phyloP scores from a whole-genome alignment of 2,329 filamentous ascomycete genomes.

The Lecanosticta acicola region DNA sequence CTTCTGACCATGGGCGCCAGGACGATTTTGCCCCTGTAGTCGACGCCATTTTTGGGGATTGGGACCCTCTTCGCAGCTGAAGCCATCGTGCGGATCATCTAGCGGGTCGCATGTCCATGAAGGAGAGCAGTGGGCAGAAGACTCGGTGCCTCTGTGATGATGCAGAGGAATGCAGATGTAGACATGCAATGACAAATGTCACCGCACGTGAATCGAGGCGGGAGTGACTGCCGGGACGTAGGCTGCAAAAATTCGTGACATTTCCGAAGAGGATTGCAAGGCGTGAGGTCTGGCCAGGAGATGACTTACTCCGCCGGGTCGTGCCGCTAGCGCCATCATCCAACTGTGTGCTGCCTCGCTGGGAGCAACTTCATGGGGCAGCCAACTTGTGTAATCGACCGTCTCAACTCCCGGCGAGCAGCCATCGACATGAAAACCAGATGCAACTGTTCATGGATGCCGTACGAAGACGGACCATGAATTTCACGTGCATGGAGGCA shows the following conservation, averaged over 20 bases:
- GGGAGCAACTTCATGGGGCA: no score
- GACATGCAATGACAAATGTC: no score
- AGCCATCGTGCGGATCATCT: conserved; percentile 30
- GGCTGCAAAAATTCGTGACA: no score
- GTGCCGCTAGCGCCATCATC: no score
- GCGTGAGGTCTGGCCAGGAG: no score
- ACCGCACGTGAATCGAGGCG: no score
- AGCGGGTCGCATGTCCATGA: conserved; percentile 22
- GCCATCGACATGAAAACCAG: conserved; percentile 7
- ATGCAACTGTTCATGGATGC: conserved; percentile 10
- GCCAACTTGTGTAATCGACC: no score
- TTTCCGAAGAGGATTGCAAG: no score
- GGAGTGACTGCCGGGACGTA: no score
- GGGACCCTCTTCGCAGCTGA: conserved; percentile 57
- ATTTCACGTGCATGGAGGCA: background rate
- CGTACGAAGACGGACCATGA: conserved; percentile 1
- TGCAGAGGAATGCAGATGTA: conserved; percentile 4
- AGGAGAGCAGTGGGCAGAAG: background rate
- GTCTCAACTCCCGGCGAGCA: background rate
- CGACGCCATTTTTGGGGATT: conserved; percentile 81
- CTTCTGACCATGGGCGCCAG: conserved; percentile 87
- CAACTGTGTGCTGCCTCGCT: no score
- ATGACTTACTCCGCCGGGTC: no score
- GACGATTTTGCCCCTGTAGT: conserved; percentile 89
- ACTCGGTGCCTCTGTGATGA: background rate